Evolutionary conservation across 2,329 filamentous ascomycete species (phyloP).

Genomic region (Cordyceps militaris): DNA sequence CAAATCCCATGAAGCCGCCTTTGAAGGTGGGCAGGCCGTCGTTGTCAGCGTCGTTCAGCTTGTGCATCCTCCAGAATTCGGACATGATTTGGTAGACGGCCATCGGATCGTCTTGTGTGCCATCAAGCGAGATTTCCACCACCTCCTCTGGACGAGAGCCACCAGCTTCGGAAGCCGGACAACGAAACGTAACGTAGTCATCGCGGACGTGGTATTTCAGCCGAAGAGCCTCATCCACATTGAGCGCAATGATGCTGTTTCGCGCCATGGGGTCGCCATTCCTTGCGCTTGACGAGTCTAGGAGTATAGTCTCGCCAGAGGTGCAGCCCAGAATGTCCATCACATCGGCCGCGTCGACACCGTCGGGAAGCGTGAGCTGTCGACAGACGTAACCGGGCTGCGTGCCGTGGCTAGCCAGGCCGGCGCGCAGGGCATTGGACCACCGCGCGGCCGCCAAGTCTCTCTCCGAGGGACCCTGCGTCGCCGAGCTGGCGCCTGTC

Average conservation of each 20-base stretch:
- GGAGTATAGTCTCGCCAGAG: constrained; percentile 43
- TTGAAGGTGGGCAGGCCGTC: constrained; percentile 51
- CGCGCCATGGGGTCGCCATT: constrained; percentile 38
- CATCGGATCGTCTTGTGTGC: constrained; percentile 23
- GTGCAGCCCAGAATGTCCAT: constrained; percentile 41
- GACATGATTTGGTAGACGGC: constrained; percentile 46
- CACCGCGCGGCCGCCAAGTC: constrained; percentile 18
- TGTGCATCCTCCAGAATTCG: constrained; percentile 32
- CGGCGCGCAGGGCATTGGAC: constrained; percentile 18
- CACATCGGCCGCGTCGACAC: constrained; percentile 46
- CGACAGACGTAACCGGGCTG: constrained; percentile 32
- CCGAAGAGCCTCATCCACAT: constrained; percentile 48
- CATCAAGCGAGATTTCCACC: constrained; percentile 21
- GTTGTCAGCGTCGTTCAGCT: constrained; percentile 14
- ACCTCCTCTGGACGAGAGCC: constrained; percentile 18
- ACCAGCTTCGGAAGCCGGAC: constrained; percentile 14
- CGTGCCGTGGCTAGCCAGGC: constrained; percentile 24
- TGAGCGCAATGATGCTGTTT: constrained; percentile 68
- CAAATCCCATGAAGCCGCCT: constrained; percentile 77
- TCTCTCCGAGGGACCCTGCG: constrained; percentile 17
- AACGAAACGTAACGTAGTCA: constrained; percentile 26
- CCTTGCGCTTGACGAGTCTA: constrained; percentile 53
- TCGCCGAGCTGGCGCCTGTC: neutral
- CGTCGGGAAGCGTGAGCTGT: constrained; percentile 36
- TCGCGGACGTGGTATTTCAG: constrained; percentile 51